Evolutionary conservation across 768 basidiomycete species (phyloP).

Genomic region (Pisolithus tinctorius): DNA sequence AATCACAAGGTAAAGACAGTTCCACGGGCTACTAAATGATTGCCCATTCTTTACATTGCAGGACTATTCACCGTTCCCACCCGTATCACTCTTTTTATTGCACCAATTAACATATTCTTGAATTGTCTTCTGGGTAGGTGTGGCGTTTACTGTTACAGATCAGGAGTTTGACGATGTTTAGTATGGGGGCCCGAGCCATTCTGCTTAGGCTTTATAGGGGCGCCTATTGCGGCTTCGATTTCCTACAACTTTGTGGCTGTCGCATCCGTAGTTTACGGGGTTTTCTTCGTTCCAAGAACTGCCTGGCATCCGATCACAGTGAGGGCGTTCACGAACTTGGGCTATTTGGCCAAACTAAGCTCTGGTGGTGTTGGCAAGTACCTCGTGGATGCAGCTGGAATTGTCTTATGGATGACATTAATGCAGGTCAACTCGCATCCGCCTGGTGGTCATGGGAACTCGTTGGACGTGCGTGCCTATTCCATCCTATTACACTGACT

Average conservation of each 20-base stretch:
- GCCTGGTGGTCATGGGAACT: slow-evolving; percentile 99
- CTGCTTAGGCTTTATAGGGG: slow-evolving; percentile 84
- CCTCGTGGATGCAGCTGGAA: too few species aligned
- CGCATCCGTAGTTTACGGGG: slow-evolving; percentile 55
- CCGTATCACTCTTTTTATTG: slow-evolving; percentile 71
- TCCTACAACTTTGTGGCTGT: slow-evolving; percentile 78
- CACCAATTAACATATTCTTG: slow-evolving; percentile 77
- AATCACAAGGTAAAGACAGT: slow-evolving; percentile 55
- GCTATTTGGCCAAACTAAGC: slow-evolving; percentile 67
- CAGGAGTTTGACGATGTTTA: neutral
- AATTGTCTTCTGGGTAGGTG: slow-evolving; percentile 76
- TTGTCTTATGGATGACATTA: neutral
- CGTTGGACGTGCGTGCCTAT: slow-evolving; percentile 36
- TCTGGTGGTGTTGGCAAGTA: slow-evolving; percentile 55
- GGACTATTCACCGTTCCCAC: slow-evolving; percentile 76
- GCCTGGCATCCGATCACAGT: slow-evolving; percentile 78
- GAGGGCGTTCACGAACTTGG: slow-evolving; percentile 61
- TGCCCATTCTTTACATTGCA: too few species aligned
- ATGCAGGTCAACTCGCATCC: slow-evolving; percentile 57
- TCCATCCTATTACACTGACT: neutral
- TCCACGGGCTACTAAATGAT: too few species aligned
- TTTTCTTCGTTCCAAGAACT: slow-evolving; percentile 54
- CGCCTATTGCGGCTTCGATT: slow-evolving; percentile 83
- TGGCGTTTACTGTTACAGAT: neutral
- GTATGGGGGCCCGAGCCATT: slow-evolving; percentile 36